These are phyloP conservation scores for Heliamphora exappendiculata DNA, from an alignment of 148 eudicot genomes.

Conservation along the genomic window DNA sequence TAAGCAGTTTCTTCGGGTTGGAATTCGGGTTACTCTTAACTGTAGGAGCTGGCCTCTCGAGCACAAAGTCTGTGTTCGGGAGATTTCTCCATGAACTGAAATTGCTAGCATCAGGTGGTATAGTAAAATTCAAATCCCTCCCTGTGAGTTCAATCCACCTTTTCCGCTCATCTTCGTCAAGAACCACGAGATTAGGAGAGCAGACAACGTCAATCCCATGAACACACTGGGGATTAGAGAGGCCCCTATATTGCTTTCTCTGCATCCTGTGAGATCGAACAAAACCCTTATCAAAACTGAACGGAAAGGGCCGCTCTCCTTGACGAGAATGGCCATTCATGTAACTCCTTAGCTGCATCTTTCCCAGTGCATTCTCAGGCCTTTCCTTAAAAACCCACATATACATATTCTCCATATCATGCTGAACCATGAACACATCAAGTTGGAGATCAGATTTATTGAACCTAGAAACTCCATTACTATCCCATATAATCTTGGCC, in stretches of 20 bases:
- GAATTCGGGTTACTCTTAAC: conserved; percentile 13
- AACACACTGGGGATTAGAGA: conserved; percentile 38
- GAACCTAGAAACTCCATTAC: conserved; percentile 26
- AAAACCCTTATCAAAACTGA: conserved; percentile 32
- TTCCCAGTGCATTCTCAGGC: conserved; percentile 37
- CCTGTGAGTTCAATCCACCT: conserved; percentile 37
- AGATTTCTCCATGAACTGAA: conserved; percentile 36
- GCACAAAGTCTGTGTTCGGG: conserved; percentile 29
- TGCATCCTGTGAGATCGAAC: conserved; percentile 40
- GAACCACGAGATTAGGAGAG: conserved; percentile 23
- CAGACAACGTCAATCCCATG: conserved; percentile 32
- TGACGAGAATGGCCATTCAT: conserved; percentile 43
- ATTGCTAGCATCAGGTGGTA: conserved; percentile 28
- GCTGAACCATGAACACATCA: conserved; percentile 36
- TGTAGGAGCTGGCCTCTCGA: conserved; percentile 24
- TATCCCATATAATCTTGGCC: conserved; percentile 21
- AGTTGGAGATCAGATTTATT: conserved; percentile 34
- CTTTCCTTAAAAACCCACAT: conserved; percentile 35
- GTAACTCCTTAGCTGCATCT: conserved; percentile 38
- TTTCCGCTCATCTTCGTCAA: conserved; percentile 26
- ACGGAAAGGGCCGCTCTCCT: conserved; percentile 35
- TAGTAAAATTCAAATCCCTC: conserved; percentile 25
- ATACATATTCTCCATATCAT: conserved; percentile 42
- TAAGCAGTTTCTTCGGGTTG: conserved; percentile 19
- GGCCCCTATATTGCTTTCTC: conserved; percentile 33